phyloP scores from a whole-genome alignment of 148 eudicot genomes.

The Camellia lanceoleosa region DNA sequence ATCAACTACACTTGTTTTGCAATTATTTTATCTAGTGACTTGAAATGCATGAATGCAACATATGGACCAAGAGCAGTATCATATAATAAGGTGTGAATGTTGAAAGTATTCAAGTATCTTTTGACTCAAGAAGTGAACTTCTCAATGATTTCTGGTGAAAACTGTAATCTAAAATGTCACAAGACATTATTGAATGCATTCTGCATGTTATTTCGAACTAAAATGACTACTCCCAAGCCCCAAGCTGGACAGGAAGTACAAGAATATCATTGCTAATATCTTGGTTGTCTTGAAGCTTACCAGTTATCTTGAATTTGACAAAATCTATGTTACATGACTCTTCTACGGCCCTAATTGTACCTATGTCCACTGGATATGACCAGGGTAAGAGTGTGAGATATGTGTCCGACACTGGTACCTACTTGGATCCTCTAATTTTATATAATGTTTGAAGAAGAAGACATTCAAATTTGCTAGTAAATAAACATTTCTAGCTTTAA shows the following conservation, averaged over 20 bases:
- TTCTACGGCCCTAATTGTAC: no score
- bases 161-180: neutral
- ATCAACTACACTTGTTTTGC: neutral
- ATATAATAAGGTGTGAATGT: no score
- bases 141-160: neutral
- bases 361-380: no score
- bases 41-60: neutral
- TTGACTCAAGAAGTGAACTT: neutral
- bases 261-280: neutral
- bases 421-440: no score
- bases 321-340: no score
- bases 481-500: no score
- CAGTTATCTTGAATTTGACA: no score
- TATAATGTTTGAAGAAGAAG: no score
- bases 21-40: neutral
- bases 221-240: neutral
- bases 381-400: no score
- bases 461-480: no score
- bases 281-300: neutral
- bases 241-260: neutral
- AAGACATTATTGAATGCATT: neutral
- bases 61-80: neutral
- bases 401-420: no score
- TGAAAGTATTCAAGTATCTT: neutral
- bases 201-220: neutral